Base-by-base conservation (phyloP, 2,329 filamentous ascomycete species). In the Penicillium sp. region DNA sequence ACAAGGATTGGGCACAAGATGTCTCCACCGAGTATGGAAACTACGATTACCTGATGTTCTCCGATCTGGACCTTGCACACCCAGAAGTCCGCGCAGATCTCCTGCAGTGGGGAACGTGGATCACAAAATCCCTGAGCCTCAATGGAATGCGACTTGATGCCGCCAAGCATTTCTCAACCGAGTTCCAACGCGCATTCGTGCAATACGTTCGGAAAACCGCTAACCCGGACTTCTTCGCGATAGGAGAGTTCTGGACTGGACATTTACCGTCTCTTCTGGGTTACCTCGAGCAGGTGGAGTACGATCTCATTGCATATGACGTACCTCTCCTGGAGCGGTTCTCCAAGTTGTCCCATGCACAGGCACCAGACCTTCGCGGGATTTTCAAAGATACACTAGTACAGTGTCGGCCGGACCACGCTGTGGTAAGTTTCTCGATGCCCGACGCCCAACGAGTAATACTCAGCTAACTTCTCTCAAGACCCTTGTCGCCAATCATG, bases 81-180 rank as follows among this genome's bases (percentile, higher is more conserved):
- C 78, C 79, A 0, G 87, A 89, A 63, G 88, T 90, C 10, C 78
- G 80, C 35, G 72, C 81, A 4, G 89, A 91, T 62, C 81, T 90
- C 4, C 77, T 87, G 53, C 78, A 81, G 50, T 91, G 88, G 89
- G 86, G 85, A 2, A 75, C 81, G 5, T 91, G 89, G 89, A 79
- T 91, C 56, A 81, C 82, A 1, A 75, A 82, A 6, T 78, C 86
- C 58, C 69, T 89, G 0, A 82, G 83, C 0, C 75, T 91, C 12
- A 79, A 82, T 60, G 88, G 88, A 1, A 86, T 91, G 70, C 81
- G 89, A 19, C 81, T 91, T 50, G 89, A 91, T 70, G 89, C 88
- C 13, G 85, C 87, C 31, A 89, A 90, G 73, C 89, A 91, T 73
- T 89, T 87, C 72, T 87, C 84, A 29, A 82, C 83, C 58, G 78